Evolutionary conservation across 2,329 filamentous ascomycete genomes (phyloP), one percentile per base, ranked within the genome.

Genomic region (Zymoseptoria tritici): DNA sequence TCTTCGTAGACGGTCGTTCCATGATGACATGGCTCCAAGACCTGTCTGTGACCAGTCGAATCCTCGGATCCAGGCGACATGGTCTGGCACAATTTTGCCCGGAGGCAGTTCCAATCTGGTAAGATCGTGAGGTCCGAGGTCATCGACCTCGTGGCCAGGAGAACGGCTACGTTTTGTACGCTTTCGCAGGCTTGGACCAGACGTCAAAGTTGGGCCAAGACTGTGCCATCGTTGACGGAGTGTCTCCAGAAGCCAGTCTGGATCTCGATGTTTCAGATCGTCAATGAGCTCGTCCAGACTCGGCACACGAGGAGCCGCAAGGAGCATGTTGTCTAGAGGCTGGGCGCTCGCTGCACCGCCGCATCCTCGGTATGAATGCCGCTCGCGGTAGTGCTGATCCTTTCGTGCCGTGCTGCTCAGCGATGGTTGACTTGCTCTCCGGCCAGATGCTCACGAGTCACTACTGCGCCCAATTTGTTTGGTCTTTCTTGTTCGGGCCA

Each of bases 31-130:
- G 3, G 59, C 54, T 5, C 66, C 66, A 8, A 67, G 49, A 2
- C 36, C 9, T 2, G 64, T 67, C 4, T 36, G 21, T 9, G 54
- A 51, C 64, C 66, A 67, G 31, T 66, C 60, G n/a, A 64, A 56
- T 7, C 49, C 26, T 8, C 64, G 60, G 6, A 66, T 20, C 11
- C 59, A 42, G 9, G 59, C 26, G n/a, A 65, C 59, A 57, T 66
- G 63, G 11, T 54, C 55, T 1, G 64, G 62, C 0, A 66, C 46
- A 9, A 21, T 22, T 26, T 49, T 53, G 9, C 54, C 29, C 2
- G 58, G 52, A n/a, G 51, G 52, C 8, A 62, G 36, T 3, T 52
- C 49, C 2, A 57, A 8, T 19, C 54, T 56, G 9, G 64, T 66
- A 5, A 63, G 16, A 53, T 66, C 64, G 42, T 57, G 55, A 1